Evolutionary conservation across 2,329 filamentous ascomycete species (phyloP), one percentile per base, ranked within the genome.

Genomic region (Epichloe brachyelytri): DNA sequence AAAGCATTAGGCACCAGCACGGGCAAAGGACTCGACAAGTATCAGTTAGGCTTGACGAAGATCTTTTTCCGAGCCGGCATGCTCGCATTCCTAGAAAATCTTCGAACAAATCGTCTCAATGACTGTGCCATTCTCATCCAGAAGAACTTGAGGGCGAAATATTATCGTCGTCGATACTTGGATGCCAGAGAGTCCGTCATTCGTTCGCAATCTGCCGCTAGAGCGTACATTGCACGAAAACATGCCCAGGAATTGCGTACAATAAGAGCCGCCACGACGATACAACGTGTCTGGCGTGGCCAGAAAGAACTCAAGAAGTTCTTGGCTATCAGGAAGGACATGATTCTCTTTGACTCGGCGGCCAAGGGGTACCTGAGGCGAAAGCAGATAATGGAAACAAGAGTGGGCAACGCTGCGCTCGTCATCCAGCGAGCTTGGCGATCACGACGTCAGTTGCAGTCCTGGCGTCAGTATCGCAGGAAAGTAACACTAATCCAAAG

Each of bases 41-140:
- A 97, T 65, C 93, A 98, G 71, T 80, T 98, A 57, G 93, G 93
- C 71, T 75, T 97, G 58, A 97, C 91, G 49, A 98, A 98, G 74
- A 96, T 98, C 65, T 98, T 98, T 74, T 98, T 98, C 82, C 86
- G 93, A 54, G 93, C 93, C 51, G 93, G 93, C 68, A 98, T 98
- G 93, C 83, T 98, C 60, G 93, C 93, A 6, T 96, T 96, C 72
- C 74, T 98, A 48, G 93, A 98, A 71, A 96, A 96, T 59, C 76
- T 96, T 57, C 83, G 93, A 53, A 96, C 93, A 12, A 88, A 78
- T 57, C 83, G 90, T 53, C 77, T 98, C 64, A 97, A 95, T 65
- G 86, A 89, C 58, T 95, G 90, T 59, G 93, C 93, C 12, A 87
- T 95, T 60, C 86, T 98, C 82, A 98, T 98, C 51, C 93, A 98